Evolutionary conservation across 371 early-diverging fungal genomes (phyloP).

Genomic region (Haplosporangium sp.): DNA sequence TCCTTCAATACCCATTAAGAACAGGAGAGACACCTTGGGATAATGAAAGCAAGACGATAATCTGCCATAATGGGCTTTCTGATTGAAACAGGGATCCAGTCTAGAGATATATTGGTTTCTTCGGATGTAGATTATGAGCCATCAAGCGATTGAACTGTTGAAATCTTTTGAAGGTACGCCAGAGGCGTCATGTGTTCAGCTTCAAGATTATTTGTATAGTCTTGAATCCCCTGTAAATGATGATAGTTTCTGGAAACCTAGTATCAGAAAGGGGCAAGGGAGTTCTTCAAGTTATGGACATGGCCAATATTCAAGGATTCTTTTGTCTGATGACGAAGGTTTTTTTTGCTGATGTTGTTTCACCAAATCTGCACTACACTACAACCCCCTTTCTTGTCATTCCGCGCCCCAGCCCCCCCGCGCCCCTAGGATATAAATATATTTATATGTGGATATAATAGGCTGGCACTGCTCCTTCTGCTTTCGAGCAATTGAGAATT

Average conservation of each 20-base stretch:
- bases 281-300: conserved; percentile 57
- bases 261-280: conserved; percentile 52
- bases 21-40: conserved; percentile 59
- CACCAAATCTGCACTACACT: too few relatives aligned
- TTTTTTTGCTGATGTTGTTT: too few relatives aligned
- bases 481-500: conserved; percentile 22
- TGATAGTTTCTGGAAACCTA: conserved; percentile 60
- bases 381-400: too few relatives aligned
- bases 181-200: conserved; percentile 59
- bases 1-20: conserved; percentile 42
- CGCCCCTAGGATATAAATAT: too few relatives aligned
- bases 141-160: conserved; percentile 33
- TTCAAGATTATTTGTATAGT: conserved; percentile 66
- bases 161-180: conserved; percentile 60
- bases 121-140: conserved; percentile 50
- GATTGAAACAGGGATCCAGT: conserved; percentile 40
- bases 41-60: conserved; percentile 59
- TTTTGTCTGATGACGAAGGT: conserved; percentile 58
- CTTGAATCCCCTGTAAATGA: conserved; percentile 63
- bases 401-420: too few relatives aligned
- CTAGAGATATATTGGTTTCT: conserved; percentile 44
- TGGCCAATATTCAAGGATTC: conserved; percentile 46
- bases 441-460: conserved; percentile 13
- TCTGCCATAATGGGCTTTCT: conserved; percentile 56
- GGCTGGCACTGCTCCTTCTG: conserved; percentile 37